Percentiles rank a stretch among this genome's conserved stretches.
phyloP scores from a whole-genome alignment of 306 rosid species.

The Carpinus viminea region DNA sequence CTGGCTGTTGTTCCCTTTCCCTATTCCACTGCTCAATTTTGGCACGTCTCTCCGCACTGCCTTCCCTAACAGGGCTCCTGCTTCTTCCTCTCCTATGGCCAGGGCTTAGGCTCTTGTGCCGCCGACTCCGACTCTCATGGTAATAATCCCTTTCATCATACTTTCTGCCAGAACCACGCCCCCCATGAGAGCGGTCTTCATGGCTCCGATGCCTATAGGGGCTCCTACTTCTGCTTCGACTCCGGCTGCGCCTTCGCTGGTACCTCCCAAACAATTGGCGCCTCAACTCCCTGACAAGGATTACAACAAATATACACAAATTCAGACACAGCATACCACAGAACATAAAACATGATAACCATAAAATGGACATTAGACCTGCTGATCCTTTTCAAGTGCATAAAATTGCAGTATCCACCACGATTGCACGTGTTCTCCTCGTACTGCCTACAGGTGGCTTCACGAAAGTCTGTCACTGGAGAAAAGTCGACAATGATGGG shows the following conservation, averaged over 20 bases:
- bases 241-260: conserved; percentile 43
- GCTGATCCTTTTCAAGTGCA: conserved; percentile 73
- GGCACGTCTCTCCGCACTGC: conserved; percentile 87
- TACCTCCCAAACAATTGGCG: conserved; percentile 57
- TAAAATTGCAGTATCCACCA: conserved; percentile 74
- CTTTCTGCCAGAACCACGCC: conserved; percentile 53
- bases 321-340: neutral
- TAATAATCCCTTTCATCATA: conserved; percentile 66
- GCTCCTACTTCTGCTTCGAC: conserved; percentile 70
- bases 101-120: conserved; percentile 65
- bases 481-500: conserved; percentile 78
- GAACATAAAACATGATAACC: neutral
- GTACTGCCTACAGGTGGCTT: conserved; percentile 78
- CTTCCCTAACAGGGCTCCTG: conserved; percentile 62
- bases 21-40: conserved; percentile 87
- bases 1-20: conserved; percentile 56
- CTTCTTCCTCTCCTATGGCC: conserved; percentile 54
- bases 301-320: neutral
- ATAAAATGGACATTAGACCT: conserved; percentile 31
- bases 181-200: conserved; percentile 56
- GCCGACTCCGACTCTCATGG: conserved; percentile 56
- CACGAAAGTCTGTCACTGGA: conserved; percentile 70
- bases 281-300: conserved; percentile 59
- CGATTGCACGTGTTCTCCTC: conserved; percentile 77
- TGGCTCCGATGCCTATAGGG: conserved; percentile 73